Evolutionary conservation across 2,329 filamentous ascomycete genomes (phyloP), one percentile per base, ranked within the genome.

Genomic region (Paecilomyces sp.): DNA sequence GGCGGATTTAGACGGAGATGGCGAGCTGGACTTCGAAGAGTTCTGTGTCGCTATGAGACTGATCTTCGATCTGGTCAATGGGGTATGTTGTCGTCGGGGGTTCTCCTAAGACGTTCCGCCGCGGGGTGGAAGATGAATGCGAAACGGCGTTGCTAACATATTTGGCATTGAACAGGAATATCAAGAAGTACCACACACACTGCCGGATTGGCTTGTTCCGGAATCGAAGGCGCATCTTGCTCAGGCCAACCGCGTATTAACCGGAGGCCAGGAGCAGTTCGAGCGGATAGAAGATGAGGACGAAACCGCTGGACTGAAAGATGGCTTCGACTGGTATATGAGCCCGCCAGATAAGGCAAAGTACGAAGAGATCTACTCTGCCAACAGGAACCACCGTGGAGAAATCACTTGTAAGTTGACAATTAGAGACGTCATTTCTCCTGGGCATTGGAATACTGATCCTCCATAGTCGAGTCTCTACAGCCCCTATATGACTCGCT

Each of bases 311-410:
- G 92, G 92, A 0, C 81, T 99, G 63, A 96, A 96, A 74, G 92
- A 97, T 76, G 93, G 93, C 12, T 99, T 99, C 75, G 94, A 99
- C 75, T 99, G 94, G 94, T 99, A 99, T 79, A 99, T 99, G 91
- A 92, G 87, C 61, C 94, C 94, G 0, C 77, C 81, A 31, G 92
- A 99, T 78, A 95, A 95, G 78, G 73, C 85, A 64, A 97, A 97
- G 77, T 99, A 99, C 79, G 92, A 97, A 76, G 91, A 93, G 68
- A 99, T 99, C 76, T 99, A 97, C 78, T 89, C 89, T 64, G 92
- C 95, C 69, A 95, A 92, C 78, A 86, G 92, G 62, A 90, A 96
- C 75, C 85, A 88, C 73, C 88, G 92, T 57, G 94, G 94, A 64
- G 91, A 96, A 70, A 83, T 92, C 67, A 82, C 87, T 60, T 92